Evolutionary conservation across 164 flowering plant genomes (phyloP), one percentile per base, ranked within the genome.

Genomic region (Chimonanthus salicifolius): DNA sequence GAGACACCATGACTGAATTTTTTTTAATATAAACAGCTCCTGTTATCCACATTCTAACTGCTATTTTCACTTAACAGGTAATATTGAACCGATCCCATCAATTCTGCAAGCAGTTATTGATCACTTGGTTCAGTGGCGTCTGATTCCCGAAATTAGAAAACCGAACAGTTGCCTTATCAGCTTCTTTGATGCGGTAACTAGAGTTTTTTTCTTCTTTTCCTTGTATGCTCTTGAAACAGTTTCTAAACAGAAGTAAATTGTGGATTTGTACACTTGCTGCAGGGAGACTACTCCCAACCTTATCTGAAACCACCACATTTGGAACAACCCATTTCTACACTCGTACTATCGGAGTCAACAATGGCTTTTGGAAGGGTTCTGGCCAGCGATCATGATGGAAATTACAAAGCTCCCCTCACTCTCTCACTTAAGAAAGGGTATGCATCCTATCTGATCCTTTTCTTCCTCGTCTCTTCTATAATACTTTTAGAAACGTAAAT

Each of bases 241-340:
- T 13, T 11, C 60, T 54, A 13, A 54, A 54, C 11, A 54, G n/a
- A 54, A 13, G 11, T 54, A 13, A 54, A n/a, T 4, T 54, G 60
- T 54, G 16, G 16, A 54, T 54, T 54, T 54, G 11, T 54, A 21
- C 13, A 18, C 44, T 18, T 47, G 74, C 49, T 33, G 82, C 81
- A 95, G 99, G 98, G 88, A 7, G 99, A 93, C 77, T 87, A 83
- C 80, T 93, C 99, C 43, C 97, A 90, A 75, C 99, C 99, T 70
- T 93, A 85, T 74, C 80, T 87, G 74, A 95, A 90, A 78, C 99
- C 99, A 69, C 99, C 99, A 20, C 99, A 95, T 81, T 70, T 93
- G 82, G 97, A 93, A 51, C 98, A 90, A 74, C 99, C 98, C 3
- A 79, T 93, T 70, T 86, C 90, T 15, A 92, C 95, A 51, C 89